phyloP scores from a whole-genome alignment of 2,329 filamentous ascomycete genomes.

The Rhynchosporium secalis region DNA sequence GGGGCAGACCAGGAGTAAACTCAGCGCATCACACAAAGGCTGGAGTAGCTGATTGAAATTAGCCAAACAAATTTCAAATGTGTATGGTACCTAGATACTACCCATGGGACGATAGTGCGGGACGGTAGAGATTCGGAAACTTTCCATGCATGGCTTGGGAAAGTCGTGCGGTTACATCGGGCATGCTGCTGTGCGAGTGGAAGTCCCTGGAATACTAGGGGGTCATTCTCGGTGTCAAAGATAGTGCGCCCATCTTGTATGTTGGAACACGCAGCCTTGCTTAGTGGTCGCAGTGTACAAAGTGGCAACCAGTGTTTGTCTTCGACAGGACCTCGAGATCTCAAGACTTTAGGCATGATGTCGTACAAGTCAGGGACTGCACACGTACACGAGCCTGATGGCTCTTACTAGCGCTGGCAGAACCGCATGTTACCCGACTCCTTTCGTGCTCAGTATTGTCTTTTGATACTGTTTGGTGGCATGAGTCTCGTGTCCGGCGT shows the following conservation, averaged over 20 bases:
- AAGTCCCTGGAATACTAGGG: neutral
- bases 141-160: neutral
- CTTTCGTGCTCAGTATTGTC: neutral
- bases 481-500: neutral
- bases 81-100: slow-evolving; percentile 13
- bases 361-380: neutral
- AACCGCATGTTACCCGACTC: slow-evolving; percentile 5
- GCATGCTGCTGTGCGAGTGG: slow-evolving; percentile 3
- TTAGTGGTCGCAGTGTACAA: slow-evolving; percentile 6
- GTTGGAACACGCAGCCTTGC: slow-evolving; percentile 1
- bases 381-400: neutral
- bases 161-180: neutral
- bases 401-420: neutral
- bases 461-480: neutral
- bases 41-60: slow-evolving; percentile 11
- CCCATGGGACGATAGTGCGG: slow-evolving; percentile 4
- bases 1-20: slow-evolving; percentile 4
- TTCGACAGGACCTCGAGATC: neutral
- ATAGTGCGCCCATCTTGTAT: slow-evolving; percentile 1
- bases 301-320: neutral
- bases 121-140: slow-evolving; percentile 3
- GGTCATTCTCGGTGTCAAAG: neutral
- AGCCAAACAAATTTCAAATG: slow-evolving; percentile 8
- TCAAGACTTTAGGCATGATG: slow-evolving; percentile 7
- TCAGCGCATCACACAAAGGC: neutral